Evolutionary conservation across 345 rosid genomes (phyloP).

Genomic region (Melaleuca quinquenervia): DNA sequence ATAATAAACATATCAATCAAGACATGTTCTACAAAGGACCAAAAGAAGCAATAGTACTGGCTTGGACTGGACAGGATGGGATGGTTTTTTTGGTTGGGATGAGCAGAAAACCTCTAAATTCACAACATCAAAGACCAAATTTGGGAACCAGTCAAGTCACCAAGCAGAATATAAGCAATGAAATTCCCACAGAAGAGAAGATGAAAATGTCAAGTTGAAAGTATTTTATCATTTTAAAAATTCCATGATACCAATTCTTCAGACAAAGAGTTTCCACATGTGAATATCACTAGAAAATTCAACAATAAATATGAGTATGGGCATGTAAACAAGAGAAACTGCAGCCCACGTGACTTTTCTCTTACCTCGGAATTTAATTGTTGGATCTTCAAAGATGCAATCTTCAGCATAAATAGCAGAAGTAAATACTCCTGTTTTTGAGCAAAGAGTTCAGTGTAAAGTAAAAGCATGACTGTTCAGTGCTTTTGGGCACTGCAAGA

Average conservation of each 20-base stretch:
- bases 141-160: not conserved
- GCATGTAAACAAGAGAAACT: not conserved
- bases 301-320: not conserved
- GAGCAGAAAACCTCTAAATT: not conserved
- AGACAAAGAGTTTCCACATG: not conserved
- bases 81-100: not conserved
- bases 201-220: not conserved
- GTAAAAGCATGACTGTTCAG: not conserved
- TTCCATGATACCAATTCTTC: not conserved
- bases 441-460: not conserved
- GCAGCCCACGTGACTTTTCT: not conserved
- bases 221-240: not conserved
- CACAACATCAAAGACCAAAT: not conserved
- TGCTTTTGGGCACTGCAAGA: not conserved
- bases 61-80: not conserved
- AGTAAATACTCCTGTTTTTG: conserved; percentile 51
- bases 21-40: not conserved
- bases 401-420: conserved; percentile 49
- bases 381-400: conserved; percentile 86
- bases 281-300: not conserved
- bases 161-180: not conserved
- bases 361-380: conserved; percentile 74
- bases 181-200: not conserved
- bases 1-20: not conserved
- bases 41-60: not conserved